phyloP scores from a whole-genome alignment of 805 yeast species.

The Metschnikowia sp. region DNA sequence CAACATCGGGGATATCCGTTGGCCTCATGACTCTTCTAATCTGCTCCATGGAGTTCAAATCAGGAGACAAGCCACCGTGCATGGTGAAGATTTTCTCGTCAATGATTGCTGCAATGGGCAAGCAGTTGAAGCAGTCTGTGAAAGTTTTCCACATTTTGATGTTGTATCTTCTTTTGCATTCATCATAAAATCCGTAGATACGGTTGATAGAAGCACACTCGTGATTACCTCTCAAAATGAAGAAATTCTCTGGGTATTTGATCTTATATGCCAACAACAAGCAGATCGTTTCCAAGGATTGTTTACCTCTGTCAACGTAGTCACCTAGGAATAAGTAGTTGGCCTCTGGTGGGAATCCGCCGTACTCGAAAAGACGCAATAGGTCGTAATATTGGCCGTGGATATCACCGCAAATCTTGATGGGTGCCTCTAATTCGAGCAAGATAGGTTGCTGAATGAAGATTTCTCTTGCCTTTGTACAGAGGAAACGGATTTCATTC shows the following conservation, averaged over 20 bases:
- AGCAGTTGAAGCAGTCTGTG: conserved; percentile 96
- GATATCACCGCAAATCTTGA: conserved; percentile 93
- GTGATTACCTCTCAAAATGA: conserved; percentile 95
- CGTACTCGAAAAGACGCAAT: conserved; percentile 92
- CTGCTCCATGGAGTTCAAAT: conserved; percentile 96
- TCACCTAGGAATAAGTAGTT: conserved; percentile 94
- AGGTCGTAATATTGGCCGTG: conserved; percentile 98
- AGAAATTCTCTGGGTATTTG: conserved; percentile 97
- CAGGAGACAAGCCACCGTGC: conserved; percentile 99
- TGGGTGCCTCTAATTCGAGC: conserved; percentile 95
- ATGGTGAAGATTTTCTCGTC: conserved; percentile 97
- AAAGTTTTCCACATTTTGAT: conserved; percentile 98
- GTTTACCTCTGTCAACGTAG: conserved; percentile 98
- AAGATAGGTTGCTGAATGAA: conserved; percentile 96
- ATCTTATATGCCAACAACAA: conserved; percentile 91
- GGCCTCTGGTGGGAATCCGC: conserved; percentile 99
- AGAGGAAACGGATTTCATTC: conserved; percentile 88
- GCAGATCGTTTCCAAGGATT: conserved; percentile 94
- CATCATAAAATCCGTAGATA: conserved; percentile 97
- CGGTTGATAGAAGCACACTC: conserved; percentile 98
- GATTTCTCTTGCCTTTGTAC: conserved; percentile 97
- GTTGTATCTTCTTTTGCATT: conserved; percentile 96
- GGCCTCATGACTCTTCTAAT: conserved; percentile 99
- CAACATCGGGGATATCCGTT: conserved; percentile 97
- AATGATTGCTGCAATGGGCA: conserved; percentile 97